phyloP scores from a whole-genome alignment of 1,284 basidiomycete species.

The Erythrobasidium hasegawianum region DNA sequence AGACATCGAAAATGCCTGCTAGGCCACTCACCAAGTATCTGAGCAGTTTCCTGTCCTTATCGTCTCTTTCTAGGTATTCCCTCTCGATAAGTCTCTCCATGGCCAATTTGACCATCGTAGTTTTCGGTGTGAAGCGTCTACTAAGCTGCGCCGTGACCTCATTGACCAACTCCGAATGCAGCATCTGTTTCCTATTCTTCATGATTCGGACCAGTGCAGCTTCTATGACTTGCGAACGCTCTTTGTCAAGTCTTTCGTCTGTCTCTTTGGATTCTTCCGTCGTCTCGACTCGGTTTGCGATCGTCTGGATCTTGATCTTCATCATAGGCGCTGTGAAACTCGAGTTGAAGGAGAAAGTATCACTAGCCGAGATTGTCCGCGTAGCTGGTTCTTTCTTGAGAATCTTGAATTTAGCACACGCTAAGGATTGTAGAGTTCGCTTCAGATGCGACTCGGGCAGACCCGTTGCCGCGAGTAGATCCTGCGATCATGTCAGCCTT shows the following conservation, averaged over 20 bases:
- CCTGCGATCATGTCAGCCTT: slow-evolving; percentile 46
- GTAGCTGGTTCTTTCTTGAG: slow-evolving; percentile 86
- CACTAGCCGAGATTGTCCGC: slow-evolving; percentile 69
- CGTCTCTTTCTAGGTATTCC: slow-evolving; percentile 47
- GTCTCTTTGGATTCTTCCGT: slow-evolving; percentile 87
- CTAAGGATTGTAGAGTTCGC: slow-evolving; percentile 88
- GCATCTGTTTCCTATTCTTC: slow-evolving; percentile 90
- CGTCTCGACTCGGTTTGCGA: slow-evolving; percentile 80
- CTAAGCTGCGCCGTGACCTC: slow-evolving; percentile 85
- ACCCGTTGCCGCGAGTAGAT: slow-evolving; percentile 59
- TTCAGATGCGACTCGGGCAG: slow-evolving; percentile 77
- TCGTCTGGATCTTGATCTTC: slow-evolving; percentile 89
- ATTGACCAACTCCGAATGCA: slow-evolving; percentile 82
- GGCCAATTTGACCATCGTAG: slow-evolving; percentile 83
- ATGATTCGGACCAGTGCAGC: slow-evolving; percentile 96
- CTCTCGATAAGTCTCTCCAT: slow-evolving; percentile 89
- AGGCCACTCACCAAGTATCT: slow-evolving; percentile 40
- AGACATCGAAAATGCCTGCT: no score
- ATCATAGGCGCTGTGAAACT: slow-evolving; percentile 75
- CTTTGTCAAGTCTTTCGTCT: slow-evolving; percentile 84
- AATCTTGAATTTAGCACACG: slow-evolving; percentile 94
- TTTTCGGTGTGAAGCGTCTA: slow-evolving; percentile 78
- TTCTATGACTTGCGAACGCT: slow-evolving; percentile 86
- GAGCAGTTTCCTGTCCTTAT: slow-evolving; percentile 42
- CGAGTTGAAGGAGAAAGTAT: slow-evolving; percentile 85